Base-by-base conservation (phyloP, 805 yeast genomes). In the Pichia heedii region DNA sequence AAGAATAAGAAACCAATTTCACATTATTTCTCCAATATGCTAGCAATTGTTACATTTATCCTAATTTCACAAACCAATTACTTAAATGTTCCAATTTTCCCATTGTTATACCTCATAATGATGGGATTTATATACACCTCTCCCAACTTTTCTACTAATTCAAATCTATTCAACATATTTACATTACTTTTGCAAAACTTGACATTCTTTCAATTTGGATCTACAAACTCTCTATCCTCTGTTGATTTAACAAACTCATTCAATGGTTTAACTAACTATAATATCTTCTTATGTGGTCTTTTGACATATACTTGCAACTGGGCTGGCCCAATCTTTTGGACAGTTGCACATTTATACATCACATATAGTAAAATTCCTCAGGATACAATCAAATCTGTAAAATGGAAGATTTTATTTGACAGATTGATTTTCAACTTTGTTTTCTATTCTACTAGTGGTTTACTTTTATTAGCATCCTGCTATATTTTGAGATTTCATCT, bases 231-330 rank as follows among this genome's bases (percentile, higher is more conserved):
- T 33, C 71, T 93, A 52, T 90, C 97, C 0, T 82, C 97, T 0
- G 79, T 93, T 20, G 97, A 90, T 54, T 69, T 93, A 21, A 77
- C 95, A 0, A 89, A 90, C 58, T 89, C 96, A 0, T 93, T 93
- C 61, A 90, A 90, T 57, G 98, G 98, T 0, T 69, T 89, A 8
- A 62, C 76, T 1, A 72, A 76, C 37, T 93, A 87, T 56, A 76
- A 81, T 50, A 73, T 89, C 20, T 52, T 74, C 8, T 57, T 75
- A 3, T 95, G 90, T 5, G 96, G 96, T 0, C 24, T 82, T 0
- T 62, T 93, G 43, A 86, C 95, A 13, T 84, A 84, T 57, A 57
- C 81, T 3, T 74, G 94, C n/a, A 90, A 88, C 58, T 93, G 86
- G 77, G 73, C 84, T 0, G 87, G 87, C 0, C 84, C 96, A 0